Conservation (phyloP, 257 asterid species). For the Solanum pimpinellifolium region DNA sequence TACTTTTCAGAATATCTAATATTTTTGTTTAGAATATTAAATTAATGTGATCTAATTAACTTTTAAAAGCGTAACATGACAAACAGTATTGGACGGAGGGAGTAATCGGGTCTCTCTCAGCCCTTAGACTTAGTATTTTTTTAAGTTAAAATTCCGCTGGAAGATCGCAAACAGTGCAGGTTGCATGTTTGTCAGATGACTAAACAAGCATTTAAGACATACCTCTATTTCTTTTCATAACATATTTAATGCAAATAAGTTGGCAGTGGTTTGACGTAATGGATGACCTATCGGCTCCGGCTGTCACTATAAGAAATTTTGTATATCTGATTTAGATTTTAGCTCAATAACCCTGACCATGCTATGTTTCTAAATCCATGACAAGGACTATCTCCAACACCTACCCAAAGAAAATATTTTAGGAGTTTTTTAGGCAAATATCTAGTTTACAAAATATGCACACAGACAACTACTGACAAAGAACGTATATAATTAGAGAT, state of each 20-base stretch:
- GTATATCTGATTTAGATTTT: background rate
- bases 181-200: background rate
- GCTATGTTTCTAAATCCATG: background rate
- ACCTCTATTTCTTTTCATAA: background rate
- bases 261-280: background rate
- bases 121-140: background rate
- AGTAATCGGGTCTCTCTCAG: background rate
- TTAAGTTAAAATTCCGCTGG: background rate
- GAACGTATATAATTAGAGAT: background rate
- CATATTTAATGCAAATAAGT: background rate
- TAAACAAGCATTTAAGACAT: background rate
- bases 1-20: too few relatives aligned
- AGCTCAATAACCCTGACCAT: background rate
- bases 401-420: background rate
- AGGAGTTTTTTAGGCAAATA: background rate
- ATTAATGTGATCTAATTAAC: too few relatives aligned
- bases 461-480: background rate
- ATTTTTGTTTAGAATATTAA: too few relatives aligned
- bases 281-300: background rate
- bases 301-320: background rate
- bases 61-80: too few relatives aligned
- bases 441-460: background rate
- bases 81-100: rapidly evolving
- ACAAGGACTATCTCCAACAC: background rate
- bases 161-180: background rate